Evolutionary conservation across 2,329 filamentous ascomycete species (phyloP).

Genomic region (Mycosphaerella sp.): DNA sequence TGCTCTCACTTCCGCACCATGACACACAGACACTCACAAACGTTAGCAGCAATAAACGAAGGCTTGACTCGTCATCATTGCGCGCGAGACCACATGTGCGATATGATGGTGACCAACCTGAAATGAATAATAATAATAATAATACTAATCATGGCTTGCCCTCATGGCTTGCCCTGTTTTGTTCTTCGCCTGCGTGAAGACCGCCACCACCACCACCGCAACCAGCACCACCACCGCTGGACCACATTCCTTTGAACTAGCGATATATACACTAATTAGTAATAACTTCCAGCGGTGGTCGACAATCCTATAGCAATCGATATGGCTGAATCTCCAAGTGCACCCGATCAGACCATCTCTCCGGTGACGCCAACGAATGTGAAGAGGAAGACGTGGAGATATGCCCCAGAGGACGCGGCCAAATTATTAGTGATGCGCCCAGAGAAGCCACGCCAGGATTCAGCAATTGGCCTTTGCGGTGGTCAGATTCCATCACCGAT

Average conservation of each 20-base stretch:
- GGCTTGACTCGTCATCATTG: too few species aligned
- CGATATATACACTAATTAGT: background rate
- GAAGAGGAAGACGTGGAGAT: slow-evolving; percentile 3
- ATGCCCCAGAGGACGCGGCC: background rate
- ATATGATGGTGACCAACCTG: too few species aligned
- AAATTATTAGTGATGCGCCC: background rate
- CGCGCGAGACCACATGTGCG: too few species aligned
- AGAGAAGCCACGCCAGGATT: slow-evolving; percentile 1
- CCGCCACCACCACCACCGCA: background rate
- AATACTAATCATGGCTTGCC: too few species aligned
- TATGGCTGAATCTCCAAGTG: slow-evolving; percentile 2
- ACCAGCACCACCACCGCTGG: background rate
- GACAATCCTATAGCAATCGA: slow-evolving; percentile 1
- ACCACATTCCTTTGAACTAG: slow-evolving; percentile 1
- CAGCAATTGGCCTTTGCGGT: background rate
- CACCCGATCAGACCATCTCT: background rate
- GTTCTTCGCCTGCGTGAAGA: background rate
- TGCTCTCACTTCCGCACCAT: too few species aligned
- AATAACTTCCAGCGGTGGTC: background rate
- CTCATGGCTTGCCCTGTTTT: background rate
- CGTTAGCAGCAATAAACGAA: too few species aligned
- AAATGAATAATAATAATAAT: too few species aligned
- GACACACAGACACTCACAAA: too few species aligned
- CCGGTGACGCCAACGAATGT: slow-evolving; percentile 4
- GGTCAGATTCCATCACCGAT: background rate